Evolutionary conservation across 1,284 basidiomycete genomes (phyloP).

Genomic region (Malassezia globosa): DNA sequence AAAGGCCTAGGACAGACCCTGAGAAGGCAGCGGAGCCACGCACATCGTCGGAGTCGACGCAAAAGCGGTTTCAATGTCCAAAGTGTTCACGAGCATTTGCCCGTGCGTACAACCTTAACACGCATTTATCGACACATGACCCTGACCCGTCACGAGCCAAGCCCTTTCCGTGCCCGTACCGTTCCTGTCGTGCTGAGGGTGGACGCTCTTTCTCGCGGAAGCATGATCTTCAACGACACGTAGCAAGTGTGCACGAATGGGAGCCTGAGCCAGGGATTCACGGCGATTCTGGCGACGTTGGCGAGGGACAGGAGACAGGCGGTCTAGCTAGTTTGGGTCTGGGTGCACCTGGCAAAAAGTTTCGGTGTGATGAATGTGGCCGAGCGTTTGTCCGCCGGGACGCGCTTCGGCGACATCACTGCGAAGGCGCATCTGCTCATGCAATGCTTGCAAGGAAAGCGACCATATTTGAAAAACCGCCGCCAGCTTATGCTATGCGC

Average conservation of each 20-base stretch:
- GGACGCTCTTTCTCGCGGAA: constrained; percentile 77
- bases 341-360: constrained; percentile 39
- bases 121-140: constrained; percentile 77
- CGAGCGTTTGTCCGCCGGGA: constrained; percentile 40
- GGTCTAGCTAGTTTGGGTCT: constrained; percentile 33
- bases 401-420: constrained; percentile 35
- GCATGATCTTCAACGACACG: constrained; percentile 72
- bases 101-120: constrained; percentile 78
- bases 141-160: constrained; percentile 62
- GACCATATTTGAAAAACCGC: background rate
- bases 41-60: constrained; percentile 12
- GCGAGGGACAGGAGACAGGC: constrained; percentile 21
- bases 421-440: constrained; percentile 10
- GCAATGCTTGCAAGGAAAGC: background rate
- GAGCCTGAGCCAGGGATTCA: constrained; percentile 37
- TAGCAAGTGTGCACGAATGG: constrained; percentile 63
- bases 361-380: constrained; percentile 37
- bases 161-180: constrained; percentile 69
- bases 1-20: too few species aligned
- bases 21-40: too few species aligned
- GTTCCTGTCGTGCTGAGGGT: constrained; percentile 53
- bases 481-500: background rate
- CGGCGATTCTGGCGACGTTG: constrained; percentile 27
- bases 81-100: constrained; percentile 59
- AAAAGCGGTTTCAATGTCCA: constrained; percentile 38